Conservation (phyloP, 805 yeast species). For the Saturnispora zaruensis region DNA sequence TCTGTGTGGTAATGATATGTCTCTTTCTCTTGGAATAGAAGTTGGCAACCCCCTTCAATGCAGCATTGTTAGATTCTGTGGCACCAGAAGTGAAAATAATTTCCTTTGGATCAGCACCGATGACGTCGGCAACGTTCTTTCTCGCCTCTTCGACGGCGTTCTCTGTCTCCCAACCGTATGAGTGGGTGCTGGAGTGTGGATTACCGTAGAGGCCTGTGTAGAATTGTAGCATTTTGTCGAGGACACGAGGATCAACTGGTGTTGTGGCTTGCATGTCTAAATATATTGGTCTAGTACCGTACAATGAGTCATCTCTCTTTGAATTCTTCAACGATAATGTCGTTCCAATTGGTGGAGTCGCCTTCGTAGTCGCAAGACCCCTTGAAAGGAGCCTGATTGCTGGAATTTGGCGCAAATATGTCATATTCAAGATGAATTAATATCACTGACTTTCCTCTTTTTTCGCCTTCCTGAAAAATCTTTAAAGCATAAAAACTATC, state of each 20-base stretch:
- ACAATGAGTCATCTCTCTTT: slow-evolving; percentile 33
- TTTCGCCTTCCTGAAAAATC: slow-evolving; percentile 1
- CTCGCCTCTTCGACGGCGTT: slow-evolving; percentile 85
- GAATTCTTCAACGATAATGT: slow-evolving; percentile 37
- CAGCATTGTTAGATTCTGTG: slow-evolving; percentile 94
- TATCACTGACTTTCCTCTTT: neutral
- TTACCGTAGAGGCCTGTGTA: slow-evolving; percentile 93
- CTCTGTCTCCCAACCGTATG: slow-evolving; percentile 99
- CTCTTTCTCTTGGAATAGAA: slow-evolving; percentile 84
- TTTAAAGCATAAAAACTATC: neutral
- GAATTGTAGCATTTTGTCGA: slow-evolving; percentile 78
- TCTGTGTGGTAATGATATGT: slow-evolving; percentile 92
- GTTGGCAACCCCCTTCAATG: slow-evolving; percentile 89
- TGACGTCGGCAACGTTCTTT: slow-evolving; percentile 68
- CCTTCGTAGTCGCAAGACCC: slow-evolving; percentile 7
- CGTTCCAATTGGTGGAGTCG: slow-evolving; percentile 40
- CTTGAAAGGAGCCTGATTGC: neutral
- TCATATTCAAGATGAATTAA: slow-evolving; percentile 1
- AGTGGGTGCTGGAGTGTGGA: slow-evolving; percentile 95
- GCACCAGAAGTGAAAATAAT: slow-evolving; percentile 97
- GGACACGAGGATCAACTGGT: slow-evolving; percentile 93
- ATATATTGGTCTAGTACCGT: slow-evolving; percentile 84
- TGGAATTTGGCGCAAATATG: slow-evolving; percentile 1
- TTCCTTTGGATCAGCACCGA: slow-evolving; percentile 93
- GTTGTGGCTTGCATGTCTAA: slow-evolving; percentile 98